A percentile compares a stretch with the other conserved stretches of the same genome.
These are phyloP conservation scores for Hibiscus syriacus DNA, from an alignment of 345 rosid genomes.

Conservation along the genomic window DNA sequence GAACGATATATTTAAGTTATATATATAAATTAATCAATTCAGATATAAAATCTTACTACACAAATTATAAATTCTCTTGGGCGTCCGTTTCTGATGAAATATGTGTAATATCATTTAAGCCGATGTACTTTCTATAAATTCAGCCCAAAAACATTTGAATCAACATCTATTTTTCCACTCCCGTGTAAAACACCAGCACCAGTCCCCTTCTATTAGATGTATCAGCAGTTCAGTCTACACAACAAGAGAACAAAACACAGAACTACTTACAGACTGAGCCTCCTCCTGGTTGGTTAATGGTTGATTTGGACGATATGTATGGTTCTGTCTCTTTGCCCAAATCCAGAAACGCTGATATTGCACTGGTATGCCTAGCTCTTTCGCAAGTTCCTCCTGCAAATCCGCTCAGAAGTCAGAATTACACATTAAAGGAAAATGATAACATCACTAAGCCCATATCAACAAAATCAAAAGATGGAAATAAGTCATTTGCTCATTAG, in stretches of 20 bases:
- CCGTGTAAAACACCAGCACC: not conserved
- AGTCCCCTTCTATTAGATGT: not conserved
- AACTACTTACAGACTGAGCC: constrained; percentile 51
- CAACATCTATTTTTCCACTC: not conserved
- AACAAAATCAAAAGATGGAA: too few relatives aligned
- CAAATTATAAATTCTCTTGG: too few relatives aligned
- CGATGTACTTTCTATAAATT: not conserved
- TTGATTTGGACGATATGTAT: constrained; percentile 90
- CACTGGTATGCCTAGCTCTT: constrained; percentile 81
- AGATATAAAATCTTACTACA: too few relatives aligned
- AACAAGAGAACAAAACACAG: not conserved
- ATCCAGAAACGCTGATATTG: constrained; percentile 87
- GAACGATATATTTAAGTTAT: too few relatives aligned
- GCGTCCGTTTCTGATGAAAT: too few relatives aligned
- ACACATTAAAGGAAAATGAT: not conserved
- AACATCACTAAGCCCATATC: not conserved
- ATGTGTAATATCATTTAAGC: not conserved
- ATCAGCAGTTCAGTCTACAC: too few relatives aligned
- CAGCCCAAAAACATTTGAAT: not conserved
- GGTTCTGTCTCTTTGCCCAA: constrained; percentile 97
- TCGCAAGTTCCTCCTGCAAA: constrained; percentile 84
- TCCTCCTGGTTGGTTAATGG: constrained; percentile 81
- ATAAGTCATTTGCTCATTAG: too few relatives aligned
- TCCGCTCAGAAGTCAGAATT: constrained; percentile 13
- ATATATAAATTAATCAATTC: too few relatives aligned